Evolutionary conservation across 164 flowering plant species (phyloP).

Genomic region (Nelumbo lutea): DNA sequence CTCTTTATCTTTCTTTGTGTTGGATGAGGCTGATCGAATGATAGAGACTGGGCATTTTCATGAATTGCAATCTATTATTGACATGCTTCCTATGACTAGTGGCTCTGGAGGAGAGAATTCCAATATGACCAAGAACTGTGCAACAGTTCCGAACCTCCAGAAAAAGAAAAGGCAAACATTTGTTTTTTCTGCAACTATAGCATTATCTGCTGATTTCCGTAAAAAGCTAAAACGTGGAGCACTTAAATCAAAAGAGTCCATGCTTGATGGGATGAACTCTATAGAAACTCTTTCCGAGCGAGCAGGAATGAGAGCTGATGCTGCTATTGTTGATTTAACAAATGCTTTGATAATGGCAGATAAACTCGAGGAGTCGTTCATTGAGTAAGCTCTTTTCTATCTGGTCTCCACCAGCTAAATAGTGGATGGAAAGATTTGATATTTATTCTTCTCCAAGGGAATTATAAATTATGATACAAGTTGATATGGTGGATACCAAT

Average conservation of each 20-base stretch:
- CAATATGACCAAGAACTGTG: constrained; percentile 39
- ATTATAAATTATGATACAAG: too few species aligned
- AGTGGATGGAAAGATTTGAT: too few species aligned
- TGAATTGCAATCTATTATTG: constrained; percentile 86
- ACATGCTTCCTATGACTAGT: constrained; percentile 62
- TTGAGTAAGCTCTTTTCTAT: constrained; percentile 55
- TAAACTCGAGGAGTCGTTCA: constrained; percentile 84
- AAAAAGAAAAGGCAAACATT: constrained; percentile 88
- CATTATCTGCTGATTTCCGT: constrained; percentile 78
- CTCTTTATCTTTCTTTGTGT: constrained; percentile 82
- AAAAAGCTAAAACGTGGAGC: constrained; percentile 80
- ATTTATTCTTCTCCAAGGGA: too few species aligned
- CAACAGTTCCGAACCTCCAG: constrained; percentile 48
- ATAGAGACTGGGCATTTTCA: constrained; percentile 84
- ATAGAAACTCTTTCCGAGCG: constrained; percentile 72
- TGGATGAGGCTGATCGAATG: constrained; percentile 99
- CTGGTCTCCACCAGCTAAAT: neutral
- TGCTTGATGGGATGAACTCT: constrained; percentile 49
- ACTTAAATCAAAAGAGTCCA: constrained; percentile 33
- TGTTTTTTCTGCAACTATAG: constrained; percentile 92
- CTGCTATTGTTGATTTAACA: constrained; percentile 78
- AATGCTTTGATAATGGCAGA: constrained; percentile 65
- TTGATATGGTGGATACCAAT: too few species aligned
- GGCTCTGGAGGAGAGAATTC: constrained; percentile 28
- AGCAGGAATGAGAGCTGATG: constrained; percentile 84